These are phyloP conservation scores for Cladosporium velox DNA, from an alignment of 2,329 filamentous ascomycete species.

Conservation along the genomic window DNA sequence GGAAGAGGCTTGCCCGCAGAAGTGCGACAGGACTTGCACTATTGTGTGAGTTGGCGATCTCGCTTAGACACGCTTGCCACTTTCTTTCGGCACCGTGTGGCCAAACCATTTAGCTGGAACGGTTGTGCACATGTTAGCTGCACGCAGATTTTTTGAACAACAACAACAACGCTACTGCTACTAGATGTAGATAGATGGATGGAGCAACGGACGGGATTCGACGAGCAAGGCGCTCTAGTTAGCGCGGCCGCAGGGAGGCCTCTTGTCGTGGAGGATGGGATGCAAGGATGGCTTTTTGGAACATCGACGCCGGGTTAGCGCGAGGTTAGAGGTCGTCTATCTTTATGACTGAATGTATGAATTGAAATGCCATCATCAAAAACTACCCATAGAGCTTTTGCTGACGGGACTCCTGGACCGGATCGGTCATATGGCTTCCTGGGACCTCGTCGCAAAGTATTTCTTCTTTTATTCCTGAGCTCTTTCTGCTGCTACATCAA, in stretches of 20 bases:
- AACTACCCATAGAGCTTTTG: not conserved
- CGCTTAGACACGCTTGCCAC: not conserved
- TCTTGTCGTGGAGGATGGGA: too few species aligned
- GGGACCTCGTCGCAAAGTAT: too few species aligned
- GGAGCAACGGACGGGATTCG: not conserved
- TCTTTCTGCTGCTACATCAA: too few species aligned
- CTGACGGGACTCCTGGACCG: too few species aligned
- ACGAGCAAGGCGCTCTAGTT: not conserved
- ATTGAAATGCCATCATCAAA: constrained; percentile 1
- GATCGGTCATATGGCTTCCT: too few species aligned
- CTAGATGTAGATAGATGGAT: not conserved
- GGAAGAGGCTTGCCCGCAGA: constrained; percentile 18
- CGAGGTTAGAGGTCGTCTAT: not conserved
- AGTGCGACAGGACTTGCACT: constrained; percentile 18
- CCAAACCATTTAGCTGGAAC: not conserved
- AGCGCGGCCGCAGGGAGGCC: constrained; percentile 14
- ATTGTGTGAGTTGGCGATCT: not conserved
- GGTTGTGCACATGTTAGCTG: not conserved
- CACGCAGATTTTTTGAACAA: not conserved
- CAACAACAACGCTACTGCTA: not conserved
- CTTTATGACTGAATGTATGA: constrained; percentile 18
- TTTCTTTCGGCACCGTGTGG: constrained; percentile 1
- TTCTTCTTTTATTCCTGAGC: too few species aligned
- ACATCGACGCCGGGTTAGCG: constrained; percentile 4
- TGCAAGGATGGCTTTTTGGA: too few species aligned